Conservation (phyloP, 2,329 filamentous ascomycete species). For the Aspergillus sojae region DNA sequence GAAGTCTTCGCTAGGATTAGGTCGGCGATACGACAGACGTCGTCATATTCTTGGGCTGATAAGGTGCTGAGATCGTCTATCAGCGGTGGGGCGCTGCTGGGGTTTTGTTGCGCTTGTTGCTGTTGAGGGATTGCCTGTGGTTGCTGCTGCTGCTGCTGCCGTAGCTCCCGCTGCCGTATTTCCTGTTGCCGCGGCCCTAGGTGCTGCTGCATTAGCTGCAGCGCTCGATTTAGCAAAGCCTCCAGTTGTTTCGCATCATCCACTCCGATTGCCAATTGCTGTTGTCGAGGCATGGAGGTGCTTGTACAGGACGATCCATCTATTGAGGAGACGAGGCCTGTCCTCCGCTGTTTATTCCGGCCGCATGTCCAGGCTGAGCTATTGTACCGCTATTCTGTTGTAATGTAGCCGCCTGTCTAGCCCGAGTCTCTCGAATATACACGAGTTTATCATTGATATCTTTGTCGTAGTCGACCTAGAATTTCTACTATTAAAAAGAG, state of each 20-base stretch:
- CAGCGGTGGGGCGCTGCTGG: too few relatives aligned
- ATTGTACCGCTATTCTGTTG: conserved; percentile 44
- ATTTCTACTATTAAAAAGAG: background rate
- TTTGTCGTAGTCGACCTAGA: conserved; percentile 46
- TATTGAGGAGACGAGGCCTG: conserved; percentile 53
- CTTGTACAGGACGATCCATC: conserved; percentile 54
- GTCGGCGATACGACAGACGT: too few relatives aligned
- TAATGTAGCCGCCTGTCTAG: conserved; percentile 44
- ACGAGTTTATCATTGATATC: conserved; percentile 48
- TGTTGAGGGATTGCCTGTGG: too few relatives aligned
- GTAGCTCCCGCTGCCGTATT: too few relatives aligned
- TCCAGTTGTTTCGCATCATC: conserved; percentile 28
- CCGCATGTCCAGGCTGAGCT: conserved; percentile 35
- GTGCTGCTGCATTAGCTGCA: too few relatives aligned
- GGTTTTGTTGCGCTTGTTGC: too few relatives aligned
- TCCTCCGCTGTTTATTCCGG: conserved; percentile 34
- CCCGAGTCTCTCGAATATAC: conserved; percentile 48
- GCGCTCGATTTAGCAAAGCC: too few relatives aligned
- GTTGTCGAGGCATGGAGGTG: conserved; percentile 49
- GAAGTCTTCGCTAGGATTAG: too few relatives aligned
- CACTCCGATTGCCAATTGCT: conserved; percentile 40
- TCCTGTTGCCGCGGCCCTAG: too few relatives aligned
- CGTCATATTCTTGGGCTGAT: too few relatives aligned
- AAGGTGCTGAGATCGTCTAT: too few relatives aligned
- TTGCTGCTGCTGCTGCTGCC: too few relatives aligned